A percentile compares a stretch with the other conserved stretches of the same genome.
phyloP scores from a whole-genome alignment of 2,329 filamentous ascomycete genomes.

The Beauveria rudraprayagi region DNA sequence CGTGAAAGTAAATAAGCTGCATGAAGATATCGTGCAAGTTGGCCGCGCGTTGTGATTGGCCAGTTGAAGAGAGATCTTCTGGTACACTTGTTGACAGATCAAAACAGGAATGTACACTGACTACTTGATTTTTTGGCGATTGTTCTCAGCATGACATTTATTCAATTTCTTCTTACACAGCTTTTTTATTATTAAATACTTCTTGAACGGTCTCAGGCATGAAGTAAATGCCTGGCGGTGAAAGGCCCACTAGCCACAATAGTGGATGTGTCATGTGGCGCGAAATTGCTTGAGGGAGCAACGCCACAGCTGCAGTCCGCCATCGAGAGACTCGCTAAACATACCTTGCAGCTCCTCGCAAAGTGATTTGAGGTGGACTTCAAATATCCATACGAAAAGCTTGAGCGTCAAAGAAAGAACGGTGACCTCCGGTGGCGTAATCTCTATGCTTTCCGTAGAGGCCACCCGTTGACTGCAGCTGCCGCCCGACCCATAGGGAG shows the following conservation, averaged over 20 bases:
- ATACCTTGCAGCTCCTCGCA: neutral
- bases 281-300: neutral
- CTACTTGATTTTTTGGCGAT: too few relatives aligned
- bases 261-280: slow-evolving; percentile 8
- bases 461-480: slow-evolving; percentile 1
- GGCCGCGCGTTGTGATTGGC: neutral
- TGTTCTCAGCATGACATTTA: too few relatives aligned
- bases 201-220: neutral
- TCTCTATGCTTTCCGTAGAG: neutral
- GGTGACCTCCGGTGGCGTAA: neutral
- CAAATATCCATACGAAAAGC: neutral
- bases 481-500: neutral
- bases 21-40: too few relatives aligned
- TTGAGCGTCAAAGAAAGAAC: neutral
- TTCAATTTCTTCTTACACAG: too few relatives aligned
- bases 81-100: too few relatives aligned
- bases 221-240: neutral
- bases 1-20: too few relatives aligned
- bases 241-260: slow-evolving; percentile 5
- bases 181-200: neutral
- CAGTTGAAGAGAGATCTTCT: too few relatives aligned
- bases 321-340: neutral
- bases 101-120: too few relatives aligned
- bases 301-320: slow-evolving; percentile 3
- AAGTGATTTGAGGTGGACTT: neutral